Evolutionary conservation across 2,329 filamentous ascomycete species (phyloP).

Genomic region (Exophiala dermatitidis): DNA sequence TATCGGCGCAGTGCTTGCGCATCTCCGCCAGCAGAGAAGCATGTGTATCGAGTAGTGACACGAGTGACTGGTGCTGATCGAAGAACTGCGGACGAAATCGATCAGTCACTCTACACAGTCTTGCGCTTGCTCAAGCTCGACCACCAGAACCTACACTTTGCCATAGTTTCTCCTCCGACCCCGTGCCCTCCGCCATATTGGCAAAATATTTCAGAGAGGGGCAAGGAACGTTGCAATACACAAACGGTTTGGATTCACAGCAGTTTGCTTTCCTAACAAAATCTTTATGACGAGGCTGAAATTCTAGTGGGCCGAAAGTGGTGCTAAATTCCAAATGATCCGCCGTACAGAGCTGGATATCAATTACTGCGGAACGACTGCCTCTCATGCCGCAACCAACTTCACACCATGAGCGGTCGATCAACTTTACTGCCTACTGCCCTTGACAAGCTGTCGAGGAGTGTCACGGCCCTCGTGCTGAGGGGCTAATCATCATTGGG

Average conservation of each 20-base stretch:
- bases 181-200: background rate
- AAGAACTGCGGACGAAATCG: constrained; percentile 13
- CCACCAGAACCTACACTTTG: constrained; percentile 3
- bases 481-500: no score
- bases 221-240: background rate
- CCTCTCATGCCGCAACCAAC: background rate
- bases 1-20: constrained; percentile 6
- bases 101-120: background rate
- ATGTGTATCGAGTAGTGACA: constrained; percentile 16
- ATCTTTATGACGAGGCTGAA: no score
- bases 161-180: constrained; percentile 2
- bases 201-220: background rate
- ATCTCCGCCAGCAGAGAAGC: constrained; percentile 15
- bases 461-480: no score
- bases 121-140: background rate
- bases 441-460: no score
- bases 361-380: background rate
- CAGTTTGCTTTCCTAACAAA: no score
- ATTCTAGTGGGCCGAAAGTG: background rate
- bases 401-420: background rate
- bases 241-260: no score
- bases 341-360: background rate
- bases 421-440: no score
- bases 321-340: background rate
- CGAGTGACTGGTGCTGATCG: constrained; percentile 14